These are phyloP conservation scores for Phytophthora multivora DNA, from an alignment of 352 stramenopile species.

Conservation along the genomic window DNA sequence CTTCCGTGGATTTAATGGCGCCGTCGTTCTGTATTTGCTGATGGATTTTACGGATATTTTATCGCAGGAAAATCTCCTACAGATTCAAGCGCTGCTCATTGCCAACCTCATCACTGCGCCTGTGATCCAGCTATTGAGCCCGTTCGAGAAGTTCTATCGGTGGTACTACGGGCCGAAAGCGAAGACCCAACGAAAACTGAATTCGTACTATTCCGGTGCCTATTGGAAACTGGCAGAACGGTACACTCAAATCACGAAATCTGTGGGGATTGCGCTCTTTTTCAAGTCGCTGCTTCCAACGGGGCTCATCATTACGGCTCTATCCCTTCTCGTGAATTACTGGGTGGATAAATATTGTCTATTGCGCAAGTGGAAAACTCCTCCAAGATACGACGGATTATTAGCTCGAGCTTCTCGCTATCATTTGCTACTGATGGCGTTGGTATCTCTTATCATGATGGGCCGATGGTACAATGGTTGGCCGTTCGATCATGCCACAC, in stretches of 20 bases:
- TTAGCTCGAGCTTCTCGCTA: slow-evolving; percentile 68
- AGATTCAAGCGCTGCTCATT: slow-evolving; percentile 79
- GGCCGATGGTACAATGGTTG: slow-evolving; percentile 82
- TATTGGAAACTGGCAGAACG: slow-evolving; percentile 73
- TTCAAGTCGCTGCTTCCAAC: slow-evolving; percentile 71
- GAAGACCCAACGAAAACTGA: slow-evolving; percentile 79
- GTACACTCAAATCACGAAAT: slow-evolving; percentile 75
- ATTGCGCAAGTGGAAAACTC: slow-evolving; percentile 75
- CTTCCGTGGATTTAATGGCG: slow-evolving; percentile 75
- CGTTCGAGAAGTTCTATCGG: slow-evolving; percentile 53
- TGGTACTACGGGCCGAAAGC: slow-evolving; percentile 50
- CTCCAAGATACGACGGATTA: slow-evolving; percentile 61
- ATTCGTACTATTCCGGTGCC: slow-evolving; percentile 73
- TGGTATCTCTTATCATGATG: slow-evolving; percentile 77
- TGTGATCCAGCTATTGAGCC: slow-evolving; percentile 62
- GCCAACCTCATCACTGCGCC: slow-evolving; percentile 80
- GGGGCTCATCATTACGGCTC: slow-evolving; percentile 61
- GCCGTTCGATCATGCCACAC: slow-evolving; percentile 60
- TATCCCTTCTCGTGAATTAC: slow-evolving; percentile 79
- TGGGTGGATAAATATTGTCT: slow-evolving; percentile 88
- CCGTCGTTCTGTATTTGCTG: slow-evolving; percentile 77
- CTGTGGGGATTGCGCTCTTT: slow-evolving; percentile 66
- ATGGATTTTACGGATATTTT: slow-evolving; percentile 76
- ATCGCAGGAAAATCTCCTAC: slow-evolving; percentile 66
- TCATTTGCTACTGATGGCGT: slow-evolving; percentile 65